Evolutionary conservation across 2,329 filamentous ascomycete species (phyloP).

Genomic region (Cytospora mali): DNA sequence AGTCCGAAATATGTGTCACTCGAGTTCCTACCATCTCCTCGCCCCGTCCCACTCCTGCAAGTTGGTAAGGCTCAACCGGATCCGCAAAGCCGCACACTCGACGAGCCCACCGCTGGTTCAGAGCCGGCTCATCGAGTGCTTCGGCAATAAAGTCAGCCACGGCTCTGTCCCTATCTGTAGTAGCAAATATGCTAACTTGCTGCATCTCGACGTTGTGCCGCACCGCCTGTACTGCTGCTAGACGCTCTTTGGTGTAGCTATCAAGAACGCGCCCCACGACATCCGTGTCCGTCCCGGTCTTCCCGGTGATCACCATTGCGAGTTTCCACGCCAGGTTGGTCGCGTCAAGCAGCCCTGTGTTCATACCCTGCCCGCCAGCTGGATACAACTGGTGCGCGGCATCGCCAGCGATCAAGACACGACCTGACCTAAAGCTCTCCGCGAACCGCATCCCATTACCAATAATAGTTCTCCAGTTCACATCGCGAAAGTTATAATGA

Average conservation of each 20-base stretch:
- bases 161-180: conserved; percentile 6
- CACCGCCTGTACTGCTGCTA: conserved; percentile 3
- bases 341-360: conserved; percentile 57
- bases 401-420: conserved; percentile 58
- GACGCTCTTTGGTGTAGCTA: conserved; percentile 23
- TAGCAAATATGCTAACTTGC: not conserved
- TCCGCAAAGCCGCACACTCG: conserved; percentile 23
- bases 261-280: conserved; percentile 22
- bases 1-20: conserved; percentile 7
- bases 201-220: conserved; percentile 8
- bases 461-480: conserved; percentile 16
- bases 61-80: conserved; percentile 20
- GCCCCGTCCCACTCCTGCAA: too few species aligned
- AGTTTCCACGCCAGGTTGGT: conserved; percentile 60
- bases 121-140: conserved; percentile 9
- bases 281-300: not conserved
- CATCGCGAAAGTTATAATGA: conserved; percentile 12
- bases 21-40: conserved; percentile 8
- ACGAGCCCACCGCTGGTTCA: conserved; percentile 17
- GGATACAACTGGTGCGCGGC: conserved; percentile 60
- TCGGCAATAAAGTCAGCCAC: conserved; percentile 19
- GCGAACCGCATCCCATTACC: conserved; percentile 35
- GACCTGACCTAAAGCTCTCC: conserved; percentile 47
- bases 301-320: conserved; percentile 5
- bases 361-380: conserved; percentile 60